Percentiles rank a stretch among this genome's conserved stretches.
Evolutionary conservation across 2,329 filamentous ascomycete genomes (phyloP).

Genomic region (Lecanicillium sp.): DNA sequence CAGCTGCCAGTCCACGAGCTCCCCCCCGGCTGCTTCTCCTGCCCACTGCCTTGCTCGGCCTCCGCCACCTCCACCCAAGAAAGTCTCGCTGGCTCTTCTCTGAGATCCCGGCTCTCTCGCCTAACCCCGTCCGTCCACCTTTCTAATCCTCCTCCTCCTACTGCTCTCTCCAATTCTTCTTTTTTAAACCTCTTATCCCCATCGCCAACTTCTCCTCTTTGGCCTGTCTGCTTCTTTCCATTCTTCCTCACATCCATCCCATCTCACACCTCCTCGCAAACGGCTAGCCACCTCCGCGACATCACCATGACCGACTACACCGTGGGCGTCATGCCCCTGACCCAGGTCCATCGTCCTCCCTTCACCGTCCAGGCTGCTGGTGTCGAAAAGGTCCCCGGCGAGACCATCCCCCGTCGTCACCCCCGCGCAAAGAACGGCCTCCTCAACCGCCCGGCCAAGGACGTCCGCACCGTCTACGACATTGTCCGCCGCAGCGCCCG

Average conservation of each 20-base stretch:
- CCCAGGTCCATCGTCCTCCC: constrained; percentile 61
- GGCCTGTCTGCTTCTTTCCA: background rate
- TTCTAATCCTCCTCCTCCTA: too few species aligned
- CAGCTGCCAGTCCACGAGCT: too few species aligned
- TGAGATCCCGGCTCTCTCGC: too few species aligned
- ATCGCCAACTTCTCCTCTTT: background rate
- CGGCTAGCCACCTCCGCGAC: too few species aligned
- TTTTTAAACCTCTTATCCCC: too few species aligned
- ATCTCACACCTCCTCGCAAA: background rate
- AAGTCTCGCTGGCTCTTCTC: too few species aligned
- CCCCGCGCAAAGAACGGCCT: constrained; percentile 65
- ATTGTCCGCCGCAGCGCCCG: constrained; percentile 65
- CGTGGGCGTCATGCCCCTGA: constrained; percentile 43
- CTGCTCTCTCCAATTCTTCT: too few species aligned
- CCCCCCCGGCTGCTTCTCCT: too few species aligned
- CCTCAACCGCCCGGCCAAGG: constrained; percentile 57
- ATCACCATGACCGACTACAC: constrained; percentile 33
- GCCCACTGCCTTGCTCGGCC: too few species aligned
- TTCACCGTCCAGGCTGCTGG: constrained; percentile 70
- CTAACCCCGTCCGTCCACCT: too few species aligned
- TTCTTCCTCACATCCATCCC: background rate
- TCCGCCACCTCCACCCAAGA: too few species aligned
- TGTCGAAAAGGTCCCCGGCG: constrained; percentile 63
- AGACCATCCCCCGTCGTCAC: constrained; percentile 78
- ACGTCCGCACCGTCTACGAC: constrained; percentile 72